Evolutionary conservation across 345 rosid species (phyloP).

Genomic region (Melastoma malabathricum): DNA sequence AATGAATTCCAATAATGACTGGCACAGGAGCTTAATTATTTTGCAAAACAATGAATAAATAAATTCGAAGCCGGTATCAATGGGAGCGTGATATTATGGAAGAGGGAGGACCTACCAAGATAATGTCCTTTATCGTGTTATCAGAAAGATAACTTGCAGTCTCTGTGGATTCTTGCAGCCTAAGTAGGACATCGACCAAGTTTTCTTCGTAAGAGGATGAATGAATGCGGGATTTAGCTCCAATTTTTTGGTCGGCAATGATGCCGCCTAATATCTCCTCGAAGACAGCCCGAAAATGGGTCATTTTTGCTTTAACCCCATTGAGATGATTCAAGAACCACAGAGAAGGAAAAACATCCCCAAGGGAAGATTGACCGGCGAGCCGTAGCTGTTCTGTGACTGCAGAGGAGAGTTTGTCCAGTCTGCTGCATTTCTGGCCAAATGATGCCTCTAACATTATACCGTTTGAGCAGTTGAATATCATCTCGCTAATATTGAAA

Average conservation of each 20-base stretch:
- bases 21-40: too few relatives aligned
- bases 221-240: background rate
- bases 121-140: background rate
- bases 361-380: background rate
- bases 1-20: background rate
- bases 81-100: too few relatives aligned
- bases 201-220: background rate
- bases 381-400: background rate
- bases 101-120: background rate
- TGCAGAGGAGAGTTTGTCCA: background rate
- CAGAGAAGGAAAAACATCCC: background rate
- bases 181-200: slow-evolving; percentile 1
- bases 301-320: too few relatives aligned
- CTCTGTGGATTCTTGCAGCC: slow-evolving; percentile 2
- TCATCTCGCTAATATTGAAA: background rate
- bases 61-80: too few relatives aligned
- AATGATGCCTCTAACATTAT: slow-evolving; percentile 1
- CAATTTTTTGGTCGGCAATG: background rate
- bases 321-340: too few relatives aligned
- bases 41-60: background rate
- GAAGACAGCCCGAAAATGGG: too few relatives aligned
- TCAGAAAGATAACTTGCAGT: background rate
- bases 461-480: background rate
- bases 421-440: slow-evolving; percentile 2
- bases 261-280: background rate